Evolutionary conservation across 768 basidiomycete genomes (phyloP), one percentile per base, ranked within the genome.

Genomic region (Royoungia palumana): DNA sequence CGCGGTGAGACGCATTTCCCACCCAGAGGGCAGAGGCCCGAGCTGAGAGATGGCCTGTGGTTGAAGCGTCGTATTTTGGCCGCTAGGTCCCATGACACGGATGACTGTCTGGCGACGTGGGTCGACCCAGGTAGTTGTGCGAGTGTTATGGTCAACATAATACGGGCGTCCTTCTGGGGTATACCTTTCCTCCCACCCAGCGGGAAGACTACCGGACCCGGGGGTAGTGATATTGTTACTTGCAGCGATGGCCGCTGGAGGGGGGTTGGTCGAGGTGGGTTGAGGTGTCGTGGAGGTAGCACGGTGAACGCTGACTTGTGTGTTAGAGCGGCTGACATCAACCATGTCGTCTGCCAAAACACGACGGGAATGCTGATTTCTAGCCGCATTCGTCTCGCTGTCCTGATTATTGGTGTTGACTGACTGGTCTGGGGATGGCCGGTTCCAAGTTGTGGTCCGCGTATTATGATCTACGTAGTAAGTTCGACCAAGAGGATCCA

Each of bases 41-140:
- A 99, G 86, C 64, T 97, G 95, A 11, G 91, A 90, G 48, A 98
- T 95, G 10, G 94, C 87, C 68, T 97, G 94, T 9, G 94, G 92
- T 66, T 97, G 94, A 22, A 94, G 75, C 6, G 87, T 81, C 14
- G 92, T 73, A 55, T 88, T 89, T 69, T 90, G 90, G 11, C 94
- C 94, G 61, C 83, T 84, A 19, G 94, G 92, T 17, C 92, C 94
- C 85, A 98, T 89, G 41, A 97, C 94, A 54, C 95, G 93, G 51
- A 98, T 87, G 52, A 98, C 81, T 11, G 94, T 93, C 72, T 98
- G 96, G 39, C 96, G 84, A 42, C 96, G 87, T 34, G 96, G 96
- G 66, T 99, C 96, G 20, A 98, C 94, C 96, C 96, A 99, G n/a
- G 96, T 99, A 27, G 96, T 98, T 17, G 96, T 98, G 41, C 96